phyloP scores from a whole-genome alignment of 2,329 filamentous ascomycete species.

The Alternaria brassicae region DNA sequence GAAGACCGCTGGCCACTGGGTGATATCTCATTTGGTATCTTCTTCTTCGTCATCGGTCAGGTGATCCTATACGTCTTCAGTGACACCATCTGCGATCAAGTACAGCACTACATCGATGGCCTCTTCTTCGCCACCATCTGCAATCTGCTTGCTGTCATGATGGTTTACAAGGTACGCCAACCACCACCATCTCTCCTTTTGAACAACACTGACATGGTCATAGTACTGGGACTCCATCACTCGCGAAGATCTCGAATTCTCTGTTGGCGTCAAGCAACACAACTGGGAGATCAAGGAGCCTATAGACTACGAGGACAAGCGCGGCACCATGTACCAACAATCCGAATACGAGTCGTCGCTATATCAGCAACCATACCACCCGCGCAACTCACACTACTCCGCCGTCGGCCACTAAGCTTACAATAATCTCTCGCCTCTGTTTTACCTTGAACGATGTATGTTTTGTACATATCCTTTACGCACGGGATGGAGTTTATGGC shows the following conservation, averaged over 20 bases:
- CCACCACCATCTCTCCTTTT: not conserved
- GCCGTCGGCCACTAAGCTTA: conserved; percentile 38
- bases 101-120: conserved; percentile 92
- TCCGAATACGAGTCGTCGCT: conserved; percentile 63
- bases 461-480: conserved; percentile 15
- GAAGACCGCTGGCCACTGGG: conserved; percentile 96
- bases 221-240: conserved; percentile 99
- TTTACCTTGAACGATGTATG: conserved; percentile 1
- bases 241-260: conserved; percentile 97
- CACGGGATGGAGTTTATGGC: conserved; percentile 23
- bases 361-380: conserved; percentile 48
- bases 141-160: conserved; percentile 96
- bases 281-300: conserved; percentile 98
- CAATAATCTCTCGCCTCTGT: not conserved
- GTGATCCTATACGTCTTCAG: conserved; percentile 92
- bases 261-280: conserved; percentile 91
- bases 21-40: conserved; percentile 86
- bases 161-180: conserved; percentile 91
- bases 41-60: conserved; percentile 92
- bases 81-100: conserved; percentile 79
- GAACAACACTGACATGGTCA: conserved; percentile 24
- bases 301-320: conserved; percentile 78
- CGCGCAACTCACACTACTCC: conserved; percentile 47
- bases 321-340: conserved; percentile 75
- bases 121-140: conserved; percentile 93